A percentile compares a stretch with the other conserved stretches of the same genome.
Evolutionary conservation across 164 flowering plant genomes (phyloP).

Genomic region (Houttuynia cordata): DNA sequence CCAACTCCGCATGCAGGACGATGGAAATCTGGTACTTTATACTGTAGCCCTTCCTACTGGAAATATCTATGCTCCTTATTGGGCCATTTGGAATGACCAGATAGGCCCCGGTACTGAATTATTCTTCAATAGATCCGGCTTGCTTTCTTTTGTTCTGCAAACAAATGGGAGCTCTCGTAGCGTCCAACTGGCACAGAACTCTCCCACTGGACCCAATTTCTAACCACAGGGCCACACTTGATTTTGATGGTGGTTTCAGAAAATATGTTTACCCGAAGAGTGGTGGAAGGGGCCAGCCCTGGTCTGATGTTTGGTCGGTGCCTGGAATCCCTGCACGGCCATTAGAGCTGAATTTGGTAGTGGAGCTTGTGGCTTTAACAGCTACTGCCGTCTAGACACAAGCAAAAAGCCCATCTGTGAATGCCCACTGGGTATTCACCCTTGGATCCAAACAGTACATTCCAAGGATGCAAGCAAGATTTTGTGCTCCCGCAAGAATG

Average conservation of each 20-base stretch:
- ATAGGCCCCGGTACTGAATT: conserved; percentile 3
- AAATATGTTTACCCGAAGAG: conserved; percentile 20
- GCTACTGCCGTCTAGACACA: conserved; percentile 18
- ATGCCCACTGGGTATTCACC: conserved; percentile 25
- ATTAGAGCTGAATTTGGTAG: neutral
- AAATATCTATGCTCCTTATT: neutral
- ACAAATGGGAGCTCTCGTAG: neutral
- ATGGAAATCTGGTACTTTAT: conserved; percentile 27
- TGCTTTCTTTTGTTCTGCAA: conserved; percentile 7
- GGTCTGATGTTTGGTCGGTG: neutral
- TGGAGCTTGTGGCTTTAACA: conserved; percentile 32
- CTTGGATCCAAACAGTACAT: conserved; percentile 25
- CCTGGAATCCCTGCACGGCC: conserved; percentile 3
- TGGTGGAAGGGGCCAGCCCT: neutral
- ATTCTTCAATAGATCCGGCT: conserved; percentile 25
- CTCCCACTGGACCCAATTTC: conserved; percentile 3
- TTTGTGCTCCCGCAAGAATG: conserved; percentile 21
- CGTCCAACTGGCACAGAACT: neutral
- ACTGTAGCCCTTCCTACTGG: conserved; percentile 1
- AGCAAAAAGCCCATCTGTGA: conserved; percentile 15
- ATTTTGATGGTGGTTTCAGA: conserved; percentile 33
- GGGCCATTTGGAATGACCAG: neutral
- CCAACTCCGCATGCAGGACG: conserved; percentile 2
- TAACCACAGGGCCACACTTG: conserved; percentile 31
- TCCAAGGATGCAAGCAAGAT: conserved; percentile 29